Evolutionary conservation across 305 asterid genomes (phyloP).

Genomic region (Solanum hybrid): DNA sequence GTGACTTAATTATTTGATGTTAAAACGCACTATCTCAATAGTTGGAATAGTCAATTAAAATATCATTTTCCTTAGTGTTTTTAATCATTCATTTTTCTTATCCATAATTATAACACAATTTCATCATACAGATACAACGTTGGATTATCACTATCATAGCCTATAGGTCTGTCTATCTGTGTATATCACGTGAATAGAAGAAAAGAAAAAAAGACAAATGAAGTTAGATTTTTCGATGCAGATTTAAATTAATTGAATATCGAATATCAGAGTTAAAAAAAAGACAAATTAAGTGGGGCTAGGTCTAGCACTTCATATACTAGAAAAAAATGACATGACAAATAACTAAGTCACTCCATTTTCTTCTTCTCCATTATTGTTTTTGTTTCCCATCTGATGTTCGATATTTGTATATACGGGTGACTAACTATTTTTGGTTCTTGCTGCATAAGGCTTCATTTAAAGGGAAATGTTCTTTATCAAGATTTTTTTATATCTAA

Average conservation of each 20-base stretch:
- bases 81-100: not conserved
- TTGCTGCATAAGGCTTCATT: not conserved
- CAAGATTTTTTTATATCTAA: not conserved
- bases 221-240: not conserved
- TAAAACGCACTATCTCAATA: not conserved
- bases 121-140: not conserved
- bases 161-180: not conserved
- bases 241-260: no score
- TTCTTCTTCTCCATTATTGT: not conserved
- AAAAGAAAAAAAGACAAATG: not conserved
- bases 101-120: no score
- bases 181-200: not conserved
- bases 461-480: not conserved
- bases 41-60: not conserved
- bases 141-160: not conserved
- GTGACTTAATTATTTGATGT: not conserved
- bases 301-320: not conserved
- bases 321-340: not conserved
- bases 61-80: not conserved
- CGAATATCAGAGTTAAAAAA: not conserved
- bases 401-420: fast-evolving
- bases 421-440: not conserved
- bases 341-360: not conserved
- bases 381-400: fast-evolving
- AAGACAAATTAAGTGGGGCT: not conserved